Conservation (phyloP, 176 grass and related monocot species). For the Triticum urartu region DNA sequence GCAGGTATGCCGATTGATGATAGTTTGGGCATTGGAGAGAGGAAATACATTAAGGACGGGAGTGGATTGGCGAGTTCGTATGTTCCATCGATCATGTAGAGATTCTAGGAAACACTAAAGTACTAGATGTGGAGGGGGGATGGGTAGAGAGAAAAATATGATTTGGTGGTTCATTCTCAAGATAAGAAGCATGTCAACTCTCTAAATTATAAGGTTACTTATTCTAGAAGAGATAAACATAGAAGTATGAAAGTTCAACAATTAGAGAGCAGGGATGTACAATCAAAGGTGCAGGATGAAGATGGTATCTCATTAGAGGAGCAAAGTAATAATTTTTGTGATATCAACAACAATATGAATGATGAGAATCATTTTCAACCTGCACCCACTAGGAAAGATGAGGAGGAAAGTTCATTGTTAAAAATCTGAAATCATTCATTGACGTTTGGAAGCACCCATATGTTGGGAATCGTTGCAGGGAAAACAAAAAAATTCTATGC, state of each 20-base stretch:
- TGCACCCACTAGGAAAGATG: neutral
- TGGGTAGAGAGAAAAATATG: neutral
- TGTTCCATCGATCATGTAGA: neutral
- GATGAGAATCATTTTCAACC: neutral
- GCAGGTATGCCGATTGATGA: neutral
- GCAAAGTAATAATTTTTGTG: neutral
- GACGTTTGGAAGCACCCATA: slow-evolving; percentile 50
- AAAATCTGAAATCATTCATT: slow-evolving; percentile 35
- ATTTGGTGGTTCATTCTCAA: neutral
- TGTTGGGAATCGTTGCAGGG: too few species aligned
- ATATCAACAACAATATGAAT: neutral
- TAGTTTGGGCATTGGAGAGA: neutral
- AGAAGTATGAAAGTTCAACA: neutral
- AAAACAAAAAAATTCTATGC: too few species aligned
- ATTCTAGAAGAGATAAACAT: neutral
- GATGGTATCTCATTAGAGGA: neutral
- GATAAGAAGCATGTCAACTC: neutral
- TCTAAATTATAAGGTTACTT: neutral
- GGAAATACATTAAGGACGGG: neutral
- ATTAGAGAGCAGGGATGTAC: neutral
- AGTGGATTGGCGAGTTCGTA: neutral
- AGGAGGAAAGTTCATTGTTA: slow-evolving; percentile 11
- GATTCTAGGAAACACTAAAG: neutral
- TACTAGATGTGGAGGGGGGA: neutral
- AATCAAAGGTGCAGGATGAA: neutral